phyloP scores from a whole-genome alignment of 352 stramenopile genomes.

The Phytophthora foliorum region DNA sequence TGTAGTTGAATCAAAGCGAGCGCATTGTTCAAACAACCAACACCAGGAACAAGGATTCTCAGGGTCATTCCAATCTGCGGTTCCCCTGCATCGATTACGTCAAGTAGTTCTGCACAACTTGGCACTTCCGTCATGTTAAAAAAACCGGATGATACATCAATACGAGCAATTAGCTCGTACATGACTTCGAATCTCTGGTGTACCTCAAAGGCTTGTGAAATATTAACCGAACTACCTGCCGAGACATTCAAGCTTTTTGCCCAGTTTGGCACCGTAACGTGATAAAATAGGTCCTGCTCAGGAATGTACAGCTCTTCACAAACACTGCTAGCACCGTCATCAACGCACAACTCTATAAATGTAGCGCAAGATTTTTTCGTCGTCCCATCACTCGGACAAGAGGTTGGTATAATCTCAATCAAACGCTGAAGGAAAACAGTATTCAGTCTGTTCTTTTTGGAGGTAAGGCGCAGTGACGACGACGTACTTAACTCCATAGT shows the following conservation, averaged over 20 bases:
- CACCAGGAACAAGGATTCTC: constrained; percentile 20
- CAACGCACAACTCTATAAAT: constrained; percentile 37
- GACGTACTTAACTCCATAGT: constrained; percentile 19
- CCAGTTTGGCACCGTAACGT: constrained; percentile 12
- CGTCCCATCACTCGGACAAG: background rate
- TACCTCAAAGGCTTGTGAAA: constrained; percentile 33
- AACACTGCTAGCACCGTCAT: constrained; percentile 29
- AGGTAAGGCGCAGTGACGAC: constrained; percentile 29
- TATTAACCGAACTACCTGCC: constrained; percentile 16
- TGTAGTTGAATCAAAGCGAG: constrained; percentile 24
- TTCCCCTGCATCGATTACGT: background rate
- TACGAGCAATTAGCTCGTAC: constrained; percentile 26
- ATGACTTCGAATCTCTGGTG: constrained; percentile 19
- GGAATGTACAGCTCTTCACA: constrained; percentile 40
- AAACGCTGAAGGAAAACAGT: constrained; percentile 35
- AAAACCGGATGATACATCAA: constrained; percentile 26
- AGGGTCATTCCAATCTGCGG: constrained; percentile 8
- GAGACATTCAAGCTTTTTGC: constrained; percentile 11
- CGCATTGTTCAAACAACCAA: constrained; percentile 37
- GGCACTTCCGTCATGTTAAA: constrained; percentile 11
- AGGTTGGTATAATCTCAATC: constrained; percentile 33
- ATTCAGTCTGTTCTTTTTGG: constrained; percentile 40
- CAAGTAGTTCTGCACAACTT: constrained; percentile 23
- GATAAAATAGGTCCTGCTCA: constrained; percentile 26
- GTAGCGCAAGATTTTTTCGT: constrained; percentile 12